Evolutionary conservation across 345 rosid species (phyloP).

Genomic region (Raphanus sativus): DNA sequence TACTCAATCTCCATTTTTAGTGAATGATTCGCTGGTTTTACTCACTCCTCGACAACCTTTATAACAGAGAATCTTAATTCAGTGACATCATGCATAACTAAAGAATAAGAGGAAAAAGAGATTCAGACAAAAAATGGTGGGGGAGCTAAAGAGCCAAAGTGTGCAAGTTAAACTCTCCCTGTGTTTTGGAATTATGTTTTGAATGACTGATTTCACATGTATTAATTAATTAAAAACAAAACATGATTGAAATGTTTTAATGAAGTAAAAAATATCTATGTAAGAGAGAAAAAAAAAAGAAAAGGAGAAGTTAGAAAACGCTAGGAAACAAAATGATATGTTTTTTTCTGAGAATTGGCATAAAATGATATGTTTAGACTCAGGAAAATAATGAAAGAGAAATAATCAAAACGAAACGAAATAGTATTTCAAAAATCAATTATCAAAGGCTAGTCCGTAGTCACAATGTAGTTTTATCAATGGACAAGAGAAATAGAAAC

Average conservation of each 20-base stretch:
- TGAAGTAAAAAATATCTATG: no score
- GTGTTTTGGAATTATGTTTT: conserved; percentile 14
- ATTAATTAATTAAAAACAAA: neutral
- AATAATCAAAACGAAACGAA: neutral
- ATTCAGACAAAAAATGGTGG: conserved; percentile 27
- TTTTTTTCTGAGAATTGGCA: no score
- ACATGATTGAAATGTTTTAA: neutral
- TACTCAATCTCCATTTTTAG: conserved; percentile 45
- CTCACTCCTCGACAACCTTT: conserved; percentile 19
- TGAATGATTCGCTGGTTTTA: neutral
- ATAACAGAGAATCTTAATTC: conserved; percentile 11
- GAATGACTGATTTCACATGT: conserved; percentile 4
- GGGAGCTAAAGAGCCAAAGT: conserved; percentile 13
- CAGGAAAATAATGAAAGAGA: neutral
- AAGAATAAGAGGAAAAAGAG: conserved; percentile 2
- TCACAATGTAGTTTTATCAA: conserved; percentile 8
- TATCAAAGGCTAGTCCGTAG: neutral
- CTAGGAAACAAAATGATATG: neutral
- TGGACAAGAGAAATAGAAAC: neutral
- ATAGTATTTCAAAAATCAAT: neutral
- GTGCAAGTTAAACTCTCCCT: conserved; percentile 16
- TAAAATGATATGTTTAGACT: neutral
- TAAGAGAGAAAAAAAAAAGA: no score
- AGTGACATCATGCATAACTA: neutral
- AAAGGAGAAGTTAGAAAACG: neutral